Conservation (phyloP, 306 rosid species). For the Alnus rubra region DNA sequence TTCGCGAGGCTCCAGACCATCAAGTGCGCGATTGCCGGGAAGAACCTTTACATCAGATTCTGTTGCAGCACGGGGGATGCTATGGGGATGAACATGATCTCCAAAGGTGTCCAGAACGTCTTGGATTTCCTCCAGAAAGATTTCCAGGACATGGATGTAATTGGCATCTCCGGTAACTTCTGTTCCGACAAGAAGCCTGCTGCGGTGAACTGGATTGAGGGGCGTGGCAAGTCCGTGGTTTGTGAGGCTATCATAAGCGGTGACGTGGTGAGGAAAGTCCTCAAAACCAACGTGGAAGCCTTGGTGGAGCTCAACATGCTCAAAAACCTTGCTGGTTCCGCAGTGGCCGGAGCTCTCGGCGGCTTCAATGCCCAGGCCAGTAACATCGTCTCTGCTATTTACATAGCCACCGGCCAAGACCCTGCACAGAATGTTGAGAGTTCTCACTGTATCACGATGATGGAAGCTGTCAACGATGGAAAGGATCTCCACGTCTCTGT, state of each 20-base stretch:
- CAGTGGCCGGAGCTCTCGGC: conserved; percentile 91
- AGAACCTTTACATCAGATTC: conserved; percentile 76
- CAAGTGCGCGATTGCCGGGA: conserved; percentile 67
- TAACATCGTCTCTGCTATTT: conserved; percentile 78
- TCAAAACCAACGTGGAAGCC: conserved; percentile 74
- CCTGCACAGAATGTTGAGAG: conserved; percentile 96
- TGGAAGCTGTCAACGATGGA: conserved; percentile 79
- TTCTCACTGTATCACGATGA: conserved; percentile 90
- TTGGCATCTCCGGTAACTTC: conserved; percentile 87
- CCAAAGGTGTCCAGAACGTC: conserved; percentile 88
- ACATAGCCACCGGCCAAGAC: conserved; percentile 92
- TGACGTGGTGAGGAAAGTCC: conserved; percentile 73
- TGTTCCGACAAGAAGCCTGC: conserved; percentile 95
- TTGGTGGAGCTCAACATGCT: conserved; percentile 92
- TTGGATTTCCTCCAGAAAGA: conserved; percentile 62
- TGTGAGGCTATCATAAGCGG: conserved; percentile 80
- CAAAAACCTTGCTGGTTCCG: conserved; percentile 87
- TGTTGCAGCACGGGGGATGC: conserved; percentile 86
- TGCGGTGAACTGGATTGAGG: conserved; percentile 93
- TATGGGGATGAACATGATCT: conserved; percentile 99
- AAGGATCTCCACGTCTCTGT: conserved; percentile 87
- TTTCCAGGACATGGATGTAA: conserved; percentile 90
- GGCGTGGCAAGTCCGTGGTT: conserved; percentile 86
- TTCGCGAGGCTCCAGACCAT: conserved; percentile 66
- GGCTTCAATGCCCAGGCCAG: conserved; percentile 97